Evolutionary conservation across 1,284 basidiomycete genomes (phyloP).

Genomic region (Rhodotorula glutinis): DNA sequence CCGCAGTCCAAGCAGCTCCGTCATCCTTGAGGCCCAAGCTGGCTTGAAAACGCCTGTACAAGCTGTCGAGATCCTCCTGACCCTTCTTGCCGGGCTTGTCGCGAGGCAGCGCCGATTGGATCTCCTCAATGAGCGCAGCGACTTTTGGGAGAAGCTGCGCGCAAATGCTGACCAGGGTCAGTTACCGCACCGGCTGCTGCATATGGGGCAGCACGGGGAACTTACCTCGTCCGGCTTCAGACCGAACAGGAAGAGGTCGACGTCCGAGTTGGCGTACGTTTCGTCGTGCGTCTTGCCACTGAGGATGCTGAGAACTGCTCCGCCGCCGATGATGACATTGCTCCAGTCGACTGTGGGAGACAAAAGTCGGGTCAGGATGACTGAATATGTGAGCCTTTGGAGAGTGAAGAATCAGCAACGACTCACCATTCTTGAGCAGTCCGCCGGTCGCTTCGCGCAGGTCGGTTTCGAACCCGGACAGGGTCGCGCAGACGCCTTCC

Average conservation of each 20-base stretch:
- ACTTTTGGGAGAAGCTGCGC: slow-evolving; percentile 20
- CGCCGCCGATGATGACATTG: slow-evolving; percentile 17
- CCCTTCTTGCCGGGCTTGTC: neutral
- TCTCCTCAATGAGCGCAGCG: slow-evolving; percentile 13
- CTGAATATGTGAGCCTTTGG: neutral
- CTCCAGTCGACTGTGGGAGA: slow-evolving; percentile 15
- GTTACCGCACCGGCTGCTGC: too few relatives aligned
- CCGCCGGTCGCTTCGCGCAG: neutral
- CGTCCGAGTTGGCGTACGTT: slow-evolving; percentile 5
- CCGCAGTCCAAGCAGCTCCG: neutral
- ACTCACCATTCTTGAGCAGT: neutral
- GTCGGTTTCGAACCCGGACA: neutral
- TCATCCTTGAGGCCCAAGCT: neutral
- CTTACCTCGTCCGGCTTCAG: slow-evolving; percentile 17
- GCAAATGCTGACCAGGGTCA: too few relatives aligned
- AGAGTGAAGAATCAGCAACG: neutral
- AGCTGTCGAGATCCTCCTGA: neutral
- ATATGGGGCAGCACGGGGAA: neutral
- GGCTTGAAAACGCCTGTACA: too few relatives aligned
- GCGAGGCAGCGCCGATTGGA: slow-evolving; percentile 7
- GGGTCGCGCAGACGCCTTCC: neutral
- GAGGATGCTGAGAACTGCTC: slow-evolving; percentile 9
- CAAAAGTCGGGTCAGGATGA: too few relatives aligned
- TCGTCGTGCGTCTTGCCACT: slow-evolving; percentile 3
- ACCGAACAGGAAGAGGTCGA: slow-evolving; percentile 24